Conservation (phyloP, 345 rosid genomes). For the Eucalyptus sp. region DNA sequence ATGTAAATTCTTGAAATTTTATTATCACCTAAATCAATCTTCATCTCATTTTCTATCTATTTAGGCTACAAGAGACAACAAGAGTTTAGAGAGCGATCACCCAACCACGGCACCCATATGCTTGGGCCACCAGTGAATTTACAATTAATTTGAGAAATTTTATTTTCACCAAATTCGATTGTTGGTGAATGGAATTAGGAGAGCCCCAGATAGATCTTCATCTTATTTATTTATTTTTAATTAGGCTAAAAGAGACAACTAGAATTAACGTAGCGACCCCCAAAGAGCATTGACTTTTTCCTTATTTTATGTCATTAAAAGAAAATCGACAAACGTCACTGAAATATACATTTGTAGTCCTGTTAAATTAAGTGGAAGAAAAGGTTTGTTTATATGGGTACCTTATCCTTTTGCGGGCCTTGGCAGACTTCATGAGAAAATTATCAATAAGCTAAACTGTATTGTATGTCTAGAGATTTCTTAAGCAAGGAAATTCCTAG, state of each 20-base stretch:
- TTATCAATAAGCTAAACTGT: background rate
- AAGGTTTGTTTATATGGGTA: background rate
- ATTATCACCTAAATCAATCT: background rate
- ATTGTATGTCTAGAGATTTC: background rate
- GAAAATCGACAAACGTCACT: background rate
- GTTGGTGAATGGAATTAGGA: background rate
- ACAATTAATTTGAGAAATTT: background rate
- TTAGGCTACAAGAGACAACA: background rate
- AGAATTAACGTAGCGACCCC: background rate
- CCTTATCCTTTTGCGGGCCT: background rate
- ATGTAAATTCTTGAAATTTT: too few relatives aligned
- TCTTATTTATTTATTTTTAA: too few relatives aligned
- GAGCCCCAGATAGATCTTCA: background rate
- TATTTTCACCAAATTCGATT: background rate
- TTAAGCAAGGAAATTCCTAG: background rate
- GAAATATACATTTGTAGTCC: background rate
- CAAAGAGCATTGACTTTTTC: background rate
- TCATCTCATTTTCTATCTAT: background rate
- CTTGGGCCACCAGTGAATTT: background rate
- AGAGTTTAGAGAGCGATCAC: too few relatives aligned
- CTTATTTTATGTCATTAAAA: background rate
- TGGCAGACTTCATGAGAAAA: background rate
- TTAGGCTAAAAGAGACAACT: background rate
- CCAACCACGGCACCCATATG: background rate
- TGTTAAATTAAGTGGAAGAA: background rate